A percentile compares a stretch with the other conserved stretches of the same genome.
phyloP scores from a whole-genome alignment of 495 filamentous ascomycete genomes.

The Podospora appendiculata region DNA sequence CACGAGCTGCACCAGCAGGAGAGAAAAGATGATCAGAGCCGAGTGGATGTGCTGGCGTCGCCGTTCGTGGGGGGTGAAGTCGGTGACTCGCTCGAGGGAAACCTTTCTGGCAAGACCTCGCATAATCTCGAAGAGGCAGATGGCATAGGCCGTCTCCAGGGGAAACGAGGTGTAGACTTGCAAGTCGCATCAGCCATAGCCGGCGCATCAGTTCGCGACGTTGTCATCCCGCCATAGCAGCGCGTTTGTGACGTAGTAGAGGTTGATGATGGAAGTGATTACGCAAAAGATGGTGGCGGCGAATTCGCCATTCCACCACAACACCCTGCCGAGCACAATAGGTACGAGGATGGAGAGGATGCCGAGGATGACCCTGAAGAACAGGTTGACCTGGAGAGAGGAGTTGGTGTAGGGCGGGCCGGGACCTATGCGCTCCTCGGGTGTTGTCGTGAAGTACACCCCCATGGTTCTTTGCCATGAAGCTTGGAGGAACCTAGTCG shows the following conservation, averaged over 20 bases:
- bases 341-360: constrained; percentile 48
- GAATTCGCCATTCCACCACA: constrained; percentile 53
- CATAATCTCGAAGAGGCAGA: constrained; percentile 62
- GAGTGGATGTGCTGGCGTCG: constrained; percentile 50
- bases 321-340: constrained; percentile 47
- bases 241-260: constrained; percentile 66
- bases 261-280: constrained; percentile 57
- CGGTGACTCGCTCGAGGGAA: constrained; percentile 45
- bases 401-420: constrained; percentile 19
- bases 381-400: constrained; percentile 30
- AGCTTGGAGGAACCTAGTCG: no score
- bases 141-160: constrained; percentile 55
- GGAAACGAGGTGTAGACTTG: constrained; percentile 53
- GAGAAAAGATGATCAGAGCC: constrained; percentile 57
- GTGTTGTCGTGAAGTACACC: constrained; percentile 13
- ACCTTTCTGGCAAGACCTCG: constrained; percentile 70
- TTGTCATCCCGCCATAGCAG: constrained; percentile 76
- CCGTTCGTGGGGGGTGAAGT: constrained; percentile 42
- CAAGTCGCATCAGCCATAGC: constrained; percentile 74
- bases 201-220: constrained; percentile 59
- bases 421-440: constrained; percentile 16
- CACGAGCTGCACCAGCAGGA: constrained; percentile 57
- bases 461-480: not conserved
- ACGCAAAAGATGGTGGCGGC: constrained; percentile 54
- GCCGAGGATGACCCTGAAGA: constrained; percentile 44